Percentiles rank a stretch among this genome's conserved stretches.
phyloP scores from a whole-genome alignment of 1,284 basidiomycete genomes.

The Marasmius oreades region DNA sequence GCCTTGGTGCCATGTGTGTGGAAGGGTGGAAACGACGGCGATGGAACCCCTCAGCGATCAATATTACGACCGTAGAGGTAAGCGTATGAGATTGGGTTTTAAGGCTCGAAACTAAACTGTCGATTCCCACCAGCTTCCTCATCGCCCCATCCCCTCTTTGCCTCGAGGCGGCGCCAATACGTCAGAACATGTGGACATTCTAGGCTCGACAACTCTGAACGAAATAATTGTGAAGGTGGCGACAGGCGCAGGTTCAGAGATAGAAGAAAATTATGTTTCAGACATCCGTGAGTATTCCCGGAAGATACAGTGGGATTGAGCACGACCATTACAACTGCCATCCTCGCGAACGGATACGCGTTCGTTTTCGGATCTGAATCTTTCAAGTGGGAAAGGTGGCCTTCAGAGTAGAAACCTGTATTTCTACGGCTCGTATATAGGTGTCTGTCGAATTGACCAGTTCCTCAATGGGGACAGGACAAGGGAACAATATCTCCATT shows the following conservation, averaged over 20 bases:
- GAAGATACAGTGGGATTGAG: conserved; percentile 76
- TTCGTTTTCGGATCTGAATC: not conserved
- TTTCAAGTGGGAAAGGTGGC: not conserved
- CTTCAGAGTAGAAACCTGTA: not conserved
- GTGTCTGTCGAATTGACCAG: not conserved
- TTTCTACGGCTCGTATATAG: conserved; percentile 2
- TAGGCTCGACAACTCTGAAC: conserved; percentile 86
- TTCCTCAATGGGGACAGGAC: not conserved
- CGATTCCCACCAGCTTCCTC: conserved; percentile 60
- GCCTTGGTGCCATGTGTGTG: conserved; percentile 92
- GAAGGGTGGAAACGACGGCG: conserved; percentile 89
- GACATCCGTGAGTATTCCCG: conserved; percentile 76
- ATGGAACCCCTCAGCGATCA: conserved; percentile 94
- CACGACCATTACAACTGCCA: not conserved
- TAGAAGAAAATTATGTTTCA: conserved; percentile 75
- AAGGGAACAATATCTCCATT: conserved; percentile 8
- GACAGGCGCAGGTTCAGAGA: conserved; percentile 70
- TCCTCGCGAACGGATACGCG: not conserved
- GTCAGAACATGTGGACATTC: conserved; percentile 90
- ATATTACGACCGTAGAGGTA: conserved; percentile 85
- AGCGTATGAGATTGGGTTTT: conserved; percentile 16
- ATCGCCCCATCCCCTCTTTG: conserved; percentile 73
- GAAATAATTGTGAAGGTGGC: conserved; percentile 89
- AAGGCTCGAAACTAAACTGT: conserved; percentile 3
- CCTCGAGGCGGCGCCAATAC: conserved; percentile 91